A percentile compares a stretch with the other conserved stretches of the same genome.
phyloP scores from a whole-genome alignment of 208 protist genomes.

The Acanthamoeba lugdunensis region DNA sequence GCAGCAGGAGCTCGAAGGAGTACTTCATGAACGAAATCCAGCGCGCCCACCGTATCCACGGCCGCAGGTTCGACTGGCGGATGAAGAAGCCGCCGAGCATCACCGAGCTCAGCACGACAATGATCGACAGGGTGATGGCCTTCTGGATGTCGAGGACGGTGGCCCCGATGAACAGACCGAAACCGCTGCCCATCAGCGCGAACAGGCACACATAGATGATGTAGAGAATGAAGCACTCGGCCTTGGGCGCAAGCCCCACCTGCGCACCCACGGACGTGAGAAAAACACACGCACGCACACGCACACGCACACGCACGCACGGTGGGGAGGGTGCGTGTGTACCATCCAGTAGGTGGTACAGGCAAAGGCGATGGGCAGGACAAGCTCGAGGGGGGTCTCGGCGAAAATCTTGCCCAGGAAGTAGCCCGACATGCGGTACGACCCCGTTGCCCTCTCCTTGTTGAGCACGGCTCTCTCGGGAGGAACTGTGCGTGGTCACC shows the following conservation, averaged over 20 bases:
- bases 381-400: slow-evolving; percentile 71
- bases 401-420: slow-evolving; percentile 77
- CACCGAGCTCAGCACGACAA: slow-evolving; percentile 31
- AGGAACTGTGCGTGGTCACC: slow-evolving; percentile 26
- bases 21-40: slow-evolving; percentile 76
- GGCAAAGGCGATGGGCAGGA: slow-evolving; percentile 76
- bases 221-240: slow-evolving; percentile 61
- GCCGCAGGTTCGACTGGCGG: background rate
- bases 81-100: slow-evolving; percentile 76
- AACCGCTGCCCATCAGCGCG: slow-evolving; percentile 23
- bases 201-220: slow-evolving; percentile 44
- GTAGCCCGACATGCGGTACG: slow-evolving; percentile 75
- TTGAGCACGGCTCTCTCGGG: slow-evolving; percentile 72
- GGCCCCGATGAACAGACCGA: slow-evolving; percentile 71
- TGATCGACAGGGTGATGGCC: background rate
- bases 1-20: background rate
- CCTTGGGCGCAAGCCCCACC: slow-evolving; percentile 1
- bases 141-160: slow-evolving; percentile 44
- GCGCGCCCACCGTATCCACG: slow-evolving; percentile 46
- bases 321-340: background rate
- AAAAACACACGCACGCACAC: no score
- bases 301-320: no score
- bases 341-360: slow-evolving; percentile 80
- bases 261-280: background rate
- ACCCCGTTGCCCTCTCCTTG: slow-evolving; percentile 71